Base-by-base conservation (phyloP, 75 land plant species). In the Ceratopteris richardii region DNA sequence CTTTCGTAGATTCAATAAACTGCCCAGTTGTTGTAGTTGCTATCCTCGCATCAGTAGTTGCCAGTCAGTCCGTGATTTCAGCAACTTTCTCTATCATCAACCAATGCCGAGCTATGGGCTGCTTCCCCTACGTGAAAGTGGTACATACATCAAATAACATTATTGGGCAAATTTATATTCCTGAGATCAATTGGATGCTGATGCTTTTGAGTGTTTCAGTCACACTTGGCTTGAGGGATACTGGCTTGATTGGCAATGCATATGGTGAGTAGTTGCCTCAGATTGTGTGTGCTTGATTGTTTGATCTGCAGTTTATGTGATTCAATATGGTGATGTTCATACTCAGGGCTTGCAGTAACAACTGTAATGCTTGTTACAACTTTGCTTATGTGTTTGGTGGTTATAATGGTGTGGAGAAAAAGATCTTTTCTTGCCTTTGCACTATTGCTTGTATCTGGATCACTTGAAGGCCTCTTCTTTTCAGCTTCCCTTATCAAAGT, bases 31-130 rank as follows among this genome's bases (percentile, higher is more conserved):
- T 88, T 67, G 67, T 73, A 31, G 70, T 88, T 29, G 85, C 94
- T 10, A 66, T 76, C 0, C 16, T 62, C 23, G 94, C 94, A 0
- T 44, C 94, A 0, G 73, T 88, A 5, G 73, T 88, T 52, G 94
- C 86, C 3, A 88, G 93, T 65, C 88, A 88, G 50, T 88, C 93
- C 5, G 75, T 84, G 82, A 88, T 88, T 27, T 84, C 88, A 6
- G 94, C 74, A 5, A 64, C 81, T 10, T 88, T 79, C 55, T 74
- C 94, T 9, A 82, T 88, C 28, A 60, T 84, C 51, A 75, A 77
- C 23, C 94, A 88, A 44, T 84, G 86, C 0, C 58, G 69, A 9
- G 50, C 77, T 0, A 48, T 79, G 1, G 83, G 94, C 14, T 88
- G 85, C 48, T 88, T 84, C 60, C 94, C 88, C 30, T 74, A 74